A percentile compares a stretch with the other conserved stretches of the same genome.
Conservation (phyloP, 2,329 filamentous ascomycete genomes). For the Fusarium penzigii region DNA sequence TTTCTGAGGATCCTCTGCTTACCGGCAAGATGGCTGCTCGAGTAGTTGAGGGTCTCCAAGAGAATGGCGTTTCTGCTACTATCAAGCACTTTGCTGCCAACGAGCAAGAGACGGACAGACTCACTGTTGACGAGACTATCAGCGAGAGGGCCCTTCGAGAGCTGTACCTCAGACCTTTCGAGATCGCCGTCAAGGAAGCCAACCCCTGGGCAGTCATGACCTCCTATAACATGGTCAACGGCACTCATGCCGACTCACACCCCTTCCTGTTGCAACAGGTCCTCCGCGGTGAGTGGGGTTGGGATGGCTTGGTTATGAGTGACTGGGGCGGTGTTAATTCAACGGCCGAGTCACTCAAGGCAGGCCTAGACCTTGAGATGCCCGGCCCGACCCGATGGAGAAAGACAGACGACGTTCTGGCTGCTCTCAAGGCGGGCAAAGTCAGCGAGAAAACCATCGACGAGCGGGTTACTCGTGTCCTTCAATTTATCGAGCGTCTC, state of each 20-base stretch:
- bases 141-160: constrained; percentile 28
- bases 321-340: constrained; percentile 42
- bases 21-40: constrained; percentile 30
- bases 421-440: constrained; percentile 34
- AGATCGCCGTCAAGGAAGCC: constrained; percentile 41
- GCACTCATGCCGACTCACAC: constrained; percentile 34
- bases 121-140: constrained; percentile 31
- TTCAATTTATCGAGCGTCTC: constrained; percentile 30
- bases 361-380: constrained; percentile 39
- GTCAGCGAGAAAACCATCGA: constrained; percentile 31
- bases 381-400: constrained; percentile 37
- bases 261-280: constrained; percentile 33
- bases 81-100: constrained; percentile 49
- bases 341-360: constrained; percentile 35
- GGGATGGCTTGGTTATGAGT: constrained; percentile 36
- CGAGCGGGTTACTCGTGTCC: constrained; percentile 31
- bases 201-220: constrained; percentile 42
- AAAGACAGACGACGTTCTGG: constrained; percentile 29
- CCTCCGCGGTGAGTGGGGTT: constrained; percentile 47
- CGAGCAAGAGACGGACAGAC: constrained; percentile 35
- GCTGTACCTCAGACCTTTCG: constrained; percentile 41
- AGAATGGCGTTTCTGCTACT: constrained; percentile 40
- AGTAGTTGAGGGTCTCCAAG: constrained; percentile 41
- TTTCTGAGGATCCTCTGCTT: constrained; percentile 28
- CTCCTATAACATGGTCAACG: constrained; percentile 42